Conservation (phyloP, 768 basidiomycete genomes). For the Mycena leptocephala region DNA sequence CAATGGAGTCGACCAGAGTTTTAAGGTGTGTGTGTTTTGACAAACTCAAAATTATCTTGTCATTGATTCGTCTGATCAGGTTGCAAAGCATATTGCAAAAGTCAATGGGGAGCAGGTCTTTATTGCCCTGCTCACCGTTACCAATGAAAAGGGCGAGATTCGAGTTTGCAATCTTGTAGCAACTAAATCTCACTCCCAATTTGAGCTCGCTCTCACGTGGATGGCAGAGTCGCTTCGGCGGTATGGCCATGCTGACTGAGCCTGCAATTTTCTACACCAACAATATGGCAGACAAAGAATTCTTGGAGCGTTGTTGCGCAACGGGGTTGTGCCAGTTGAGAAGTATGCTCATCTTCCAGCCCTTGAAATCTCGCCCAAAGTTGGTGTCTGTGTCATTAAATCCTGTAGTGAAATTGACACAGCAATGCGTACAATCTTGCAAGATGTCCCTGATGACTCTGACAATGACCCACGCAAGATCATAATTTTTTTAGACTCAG, state of each 20-base stretch:
- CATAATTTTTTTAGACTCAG: not conserved
- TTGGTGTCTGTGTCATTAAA: no score
- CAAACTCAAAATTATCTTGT: no score
- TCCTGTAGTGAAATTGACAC: not conserved
- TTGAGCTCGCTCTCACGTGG: not conserved
- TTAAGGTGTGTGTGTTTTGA: not conserved
- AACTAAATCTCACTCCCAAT: slow-evolving; percentile 49
- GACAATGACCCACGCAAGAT: no score
- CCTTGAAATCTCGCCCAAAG: not conserved
- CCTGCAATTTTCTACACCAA: slow-evolving; percentile 29
- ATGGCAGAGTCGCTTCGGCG: not conserved
- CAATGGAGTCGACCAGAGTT: not conserved
- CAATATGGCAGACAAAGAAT: slow-evolving; percentile 35
- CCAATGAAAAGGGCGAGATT: slow-evolving; percentile 18
- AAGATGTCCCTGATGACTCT: not conserved
- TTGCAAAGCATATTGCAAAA: slow-evolving; percentile 5
- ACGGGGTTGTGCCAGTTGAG: slow-evolving; percentile 41
- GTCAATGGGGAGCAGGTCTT: slow-evolving; percentile 6
- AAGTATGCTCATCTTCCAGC: slow-evolving; percentile 39
- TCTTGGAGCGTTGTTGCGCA: slow-evolving; percentile 32
- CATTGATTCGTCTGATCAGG: no score
- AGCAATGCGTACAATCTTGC: not conserved
- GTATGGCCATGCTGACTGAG: slow-evolving; percentile 22
- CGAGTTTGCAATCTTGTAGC: slow-evolving; percentile 39
- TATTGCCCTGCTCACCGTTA: not conserved